These are phyloP conservation scores for Suhomyces atakaporum DNA, from an alignment of 1,139 yeast genomes.

Conservation along the genomic window DNA sequence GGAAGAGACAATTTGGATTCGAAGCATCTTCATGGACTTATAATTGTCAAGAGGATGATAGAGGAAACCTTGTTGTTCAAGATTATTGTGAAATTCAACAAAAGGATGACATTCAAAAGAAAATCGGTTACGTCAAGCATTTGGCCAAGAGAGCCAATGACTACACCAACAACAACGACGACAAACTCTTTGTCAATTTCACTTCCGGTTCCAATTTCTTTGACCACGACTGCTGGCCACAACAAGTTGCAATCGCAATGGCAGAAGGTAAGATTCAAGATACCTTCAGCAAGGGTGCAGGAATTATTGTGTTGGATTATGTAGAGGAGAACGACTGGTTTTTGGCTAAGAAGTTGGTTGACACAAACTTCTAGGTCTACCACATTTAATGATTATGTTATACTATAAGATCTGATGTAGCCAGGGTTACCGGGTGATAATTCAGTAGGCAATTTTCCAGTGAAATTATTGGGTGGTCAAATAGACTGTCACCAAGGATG, in stretches of 20 bases:
- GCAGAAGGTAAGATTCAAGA: slow-evolving; percentile 47
- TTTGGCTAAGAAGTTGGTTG: slow-evolving; percentile 52
- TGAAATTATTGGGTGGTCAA: no score
- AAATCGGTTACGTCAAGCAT: slow-evolving; percentile 58
- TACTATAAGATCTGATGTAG: no score
- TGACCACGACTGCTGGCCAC: slow-evolving; percentile 76
- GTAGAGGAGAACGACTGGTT: slow-evolving; percentile 66
- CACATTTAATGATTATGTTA: not conserved
- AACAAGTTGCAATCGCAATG: slow-evolving; percentile 60
- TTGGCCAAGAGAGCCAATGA: slow-evolving; percentile 56
- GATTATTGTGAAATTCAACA: slow-evolving; percentile 69
- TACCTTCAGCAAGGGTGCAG: slow-evolving; percentile 53
- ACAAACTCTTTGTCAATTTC: slow-evolving; percentile 69
- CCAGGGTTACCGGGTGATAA: no score
- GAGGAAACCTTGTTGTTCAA: slow-evolving; percentile 66
- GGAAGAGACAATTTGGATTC: slow-evolving; percentile 55
- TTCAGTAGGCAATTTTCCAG: no score
- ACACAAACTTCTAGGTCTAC: slow-evolving; percentile 54
- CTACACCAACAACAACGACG: slow-evolving; percentile 45
- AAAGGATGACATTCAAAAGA: slow-evolving; percentile 56
- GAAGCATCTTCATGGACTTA: slow-evolving; percentile 70
- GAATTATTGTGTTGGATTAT: slow-evolving; percentile 69
- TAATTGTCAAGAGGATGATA: slow-evolving; percentile 66
- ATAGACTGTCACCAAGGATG: no score
- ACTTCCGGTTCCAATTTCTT: slow-evolving; percentile 76